A percentile compares a stretch with the other conserved stretches of the same genome.
These are phyloP conservation scores for Ceratocystis diversiconidia DNA, from an alignment of 2,329 filamentous ascomycete species.

Conservation along the genomic window DNA sequence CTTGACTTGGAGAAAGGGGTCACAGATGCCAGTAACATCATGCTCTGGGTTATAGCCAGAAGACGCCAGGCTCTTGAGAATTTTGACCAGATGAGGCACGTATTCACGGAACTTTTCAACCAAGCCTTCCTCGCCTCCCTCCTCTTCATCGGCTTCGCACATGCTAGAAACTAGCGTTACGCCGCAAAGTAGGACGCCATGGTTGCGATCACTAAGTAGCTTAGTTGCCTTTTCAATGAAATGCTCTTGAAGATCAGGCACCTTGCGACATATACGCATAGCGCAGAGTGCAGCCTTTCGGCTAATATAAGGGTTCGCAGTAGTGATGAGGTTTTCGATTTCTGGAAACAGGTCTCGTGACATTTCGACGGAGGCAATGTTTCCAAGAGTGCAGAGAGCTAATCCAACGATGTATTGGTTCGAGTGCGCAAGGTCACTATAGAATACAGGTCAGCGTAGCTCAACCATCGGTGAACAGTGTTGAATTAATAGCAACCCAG, in stretches of 20 bases:
- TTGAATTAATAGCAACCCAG: no score
- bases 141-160: slow-evolving; percentile 87
- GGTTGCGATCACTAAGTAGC: slow-evolving; percentile 81
- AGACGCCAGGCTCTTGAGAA: slow-evolving; percentile 79
- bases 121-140: slow-evolving; percentile 77
- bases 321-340: slow-evolving; percentile 81
- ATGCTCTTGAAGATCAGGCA: slow-evolving; percentile 92
- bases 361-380: slow-evolving; percentile 97
- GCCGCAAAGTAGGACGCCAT: slow-evolving; percentile 86
- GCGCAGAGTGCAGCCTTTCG: slow-evolving; percentile 96
- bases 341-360: slow-evolving; percentile 92
- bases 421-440: slow-evolving; percentile 83
- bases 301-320: slow-evolving; percentile 94
- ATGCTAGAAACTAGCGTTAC: slow-evolving; percentile 81
- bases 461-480: background rate
- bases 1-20: slow-evolving; percentile 96
- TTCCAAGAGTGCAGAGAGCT: slow-evolving; percentile 87
- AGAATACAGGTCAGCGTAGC: slow-evolving; percentile 18
- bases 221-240: slow-evolving; percentile 88
- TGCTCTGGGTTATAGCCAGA: slow-evolving; percentile 97
- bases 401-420: slow-evolving; percentile 98
- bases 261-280: slow-evolving; percentile 97
- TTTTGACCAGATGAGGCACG: slow-evolving; percentile 73
- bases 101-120: slow-evolving; percentile 83
- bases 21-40: slow-evolving; percentile 94